phyloP scores from a whole-genome alignment of 1,139 yeast species.

The Suhomyces choctaworum region DNA sequence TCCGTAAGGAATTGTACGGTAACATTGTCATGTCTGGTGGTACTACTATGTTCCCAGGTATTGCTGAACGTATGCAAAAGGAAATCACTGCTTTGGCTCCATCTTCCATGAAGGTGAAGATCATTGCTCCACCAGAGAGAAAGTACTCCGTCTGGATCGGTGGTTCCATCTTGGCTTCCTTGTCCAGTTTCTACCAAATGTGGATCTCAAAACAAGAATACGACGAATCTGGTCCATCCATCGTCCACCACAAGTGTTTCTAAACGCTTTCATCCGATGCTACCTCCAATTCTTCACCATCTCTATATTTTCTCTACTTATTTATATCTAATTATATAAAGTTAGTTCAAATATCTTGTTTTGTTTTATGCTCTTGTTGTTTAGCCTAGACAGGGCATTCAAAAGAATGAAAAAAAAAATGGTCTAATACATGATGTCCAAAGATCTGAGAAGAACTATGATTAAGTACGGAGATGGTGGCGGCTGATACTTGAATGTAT shows the following conservation, averaged over 20 bases:
- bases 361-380: constrained; percentile 11
- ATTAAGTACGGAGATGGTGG: constrained; percentile 1
- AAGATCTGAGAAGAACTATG: constrained; percentile 3
- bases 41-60: constrained; percentile 99
- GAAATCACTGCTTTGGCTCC: constrained; percentile 99
- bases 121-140: constrained; percentile 99
- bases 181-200: constrained; percentile 99
- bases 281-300: constrained; percentile 10
- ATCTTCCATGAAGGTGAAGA: constrained; percentile 99
- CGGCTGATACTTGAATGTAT: background rate
- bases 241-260: constrained; percentile 99
- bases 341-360: constrained; percentile 11
- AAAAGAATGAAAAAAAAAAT: constrained; percentile 7
- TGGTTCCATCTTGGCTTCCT: constrained; percentile 98
- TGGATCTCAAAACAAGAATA: constrained; percentile 99
- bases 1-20: constrained; percentile 98
- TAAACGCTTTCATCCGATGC: constrained; percentile 41
- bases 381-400: constrained; percentile 3
- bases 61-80: constrained; percentile 99
- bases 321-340: constrained; percentile 12
- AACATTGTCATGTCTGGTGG: constrained; percentile 99
- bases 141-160: constrained; percentile 99
- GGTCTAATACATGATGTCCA: constrained; percentile 13
- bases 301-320: constrained; percentile 11
- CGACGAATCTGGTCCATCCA: constrained; percentile 99